Conservation (phyloP, 2,329 filamentous ascomycete species). For the Fusarium brachygibbosum region DNA sequence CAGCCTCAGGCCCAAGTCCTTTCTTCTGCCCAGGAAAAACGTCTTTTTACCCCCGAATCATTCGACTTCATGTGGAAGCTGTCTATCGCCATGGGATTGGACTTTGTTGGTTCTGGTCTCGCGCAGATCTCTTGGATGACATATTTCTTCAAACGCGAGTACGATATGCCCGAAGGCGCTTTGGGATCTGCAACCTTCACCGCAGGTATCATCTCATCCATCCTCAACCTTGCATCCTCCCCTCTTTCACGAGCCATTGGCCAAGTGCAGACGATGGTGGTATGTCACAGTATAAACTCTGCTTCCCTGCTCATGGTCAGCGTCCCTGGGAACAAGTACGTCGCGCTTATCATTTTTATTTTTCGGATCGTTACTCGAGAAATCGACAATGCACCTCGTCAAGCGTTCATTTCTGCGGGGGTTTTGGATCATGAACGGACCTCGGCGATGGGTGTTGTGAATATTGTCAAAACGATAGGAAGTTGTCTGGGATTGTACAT, state of each 20-base stretch:
- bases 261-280: slow-evolving; percentile 42
- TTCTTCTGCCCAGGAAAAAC: background rate
- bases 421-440: slow-evolving; percentile 42
- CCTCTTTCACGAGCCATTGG: slow-evolving; percentile 38
- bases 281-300: slow-evolving; percentile 44
- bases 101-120: slow-evolving; percentile 43
- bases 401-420: slow-evolving; percentile 41
- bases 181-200: slow-evolving; percentile 40
- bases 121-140: slow-evolving; percentile 48
- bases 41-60: slow-evolving; percentile 32
- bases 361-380: slow-evolving; percentile 43
- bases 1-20: background rate
- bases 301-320: slow-evolving; percentile 39
- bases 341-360: slow-evolving; percentile 38
- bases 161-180: slow-evolving; percentile 40
- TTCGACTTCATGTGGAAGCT: slow-evolving; percentile 45
- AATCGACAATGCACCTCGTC: slow-evolving; percentile 41
- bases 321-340: slow-evolving; percentile 37
- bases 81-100: slow-evolving; percentile 34
- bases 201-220: slow-evolving; percentile 42
- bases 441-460: slow-evolving; percentile 43
- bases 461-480: slow-evolving; percentile 45
- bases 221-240: slow-evolving; percentile 40
- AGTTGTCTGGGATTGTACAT: slow-evolving; percentile 42
- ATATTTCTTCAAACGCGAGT: slow-evolving; percentile 45